Evolutionary conservation across 2,329 filamentous ascomycete species (phyloP), one percentile per base, ranked within the genome.

Genomic region (Fusarium subglutinans): DNA sequence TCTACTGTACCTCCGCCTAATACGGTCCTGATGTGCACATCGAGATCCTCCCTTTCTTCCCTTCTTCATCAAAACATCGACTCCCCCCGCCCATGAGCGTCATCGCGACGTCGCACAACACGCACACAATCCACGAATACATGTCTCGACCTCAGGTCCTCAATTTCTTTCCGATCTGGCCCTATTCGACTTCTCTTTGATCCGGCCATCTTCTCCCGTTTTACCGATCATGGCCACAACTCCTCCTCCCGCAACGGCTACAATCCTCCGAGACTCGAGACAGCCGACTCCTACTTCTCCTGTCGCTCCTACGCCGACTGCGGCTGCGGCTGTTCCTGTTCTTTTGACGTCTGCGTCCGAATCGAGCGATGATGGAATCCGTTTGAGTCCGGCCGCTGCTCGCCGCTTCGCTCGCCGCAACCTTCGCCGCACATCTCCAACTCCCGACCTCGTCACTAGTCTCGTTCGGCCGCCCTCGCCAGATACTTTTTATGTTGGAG

Each of bases 361-460:
- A 37, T 83, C 82, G 18, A 82, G 81, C 71, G 82, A 83, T 62
- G 81, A 83, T 53, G 80, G 80, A 12, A 69, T 81, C 51, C 79
- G 76, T 20, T 75, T 83, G 74, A 83, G 79, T 50, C 79, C 81
- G 2, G 79, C 81, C 30, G 80, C 81, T 20, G 81, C 81, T 24
- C 78, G 82, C 18, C 80, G 81, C 45, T 81, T 83, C 47, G 81
- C 80, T 43, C 80, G 81, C 33, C 80, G 81, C n/a, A 82, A 77
- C 66, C 77, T 83, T 53, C 79, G 80, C 51, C 79, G 79, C 40
- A 77, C 78, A 30, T 79, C 81, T 22, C 80, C 81, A n/a, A 84
- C 82, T 18, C 82, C 82, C 56, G 82, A 84, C 62, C 80, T 83
- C 63, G 81, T 83, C 70, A 83, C 81, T 43, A 83, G 82, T 73